Evolutionary conservation across 306 rosid species (phyloP).

Genomic region (Castanea crenata): DNA sequence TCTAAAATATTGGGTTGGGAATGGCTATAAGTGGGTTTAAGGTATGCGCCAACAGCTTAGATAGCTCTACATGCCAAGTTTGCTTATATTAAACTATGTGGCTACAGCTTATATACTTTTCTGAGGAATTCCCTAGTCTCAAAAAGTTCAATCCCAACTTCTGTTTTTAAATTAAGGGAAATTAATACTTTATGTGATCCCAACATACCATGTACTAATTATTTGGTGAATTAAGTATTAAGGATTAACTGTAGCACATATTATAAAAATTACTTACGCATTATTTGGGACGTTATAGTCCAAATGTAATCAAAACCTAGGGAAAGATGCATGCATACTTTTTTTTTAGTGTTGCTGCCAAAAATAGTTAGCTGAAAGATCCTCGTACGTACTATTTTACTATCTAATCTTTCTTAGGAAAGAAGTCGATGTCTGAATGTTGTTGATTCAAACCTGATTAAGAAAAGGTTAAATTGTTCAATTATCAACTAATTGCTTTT

Average conservation of each 20-base stretch:
- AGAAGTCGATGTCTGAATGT: neutral
- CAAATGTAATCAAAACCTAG: constrained; percentile 28
- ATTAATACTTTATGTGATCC: neutral
- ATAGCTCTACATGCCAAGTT: neutral
- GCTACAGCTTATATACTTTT: neutral
- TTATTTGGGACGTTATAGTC: constrained; percentile 23
- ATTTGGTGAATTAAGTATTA: constrained; percentile 26
- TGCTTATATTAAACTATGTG: neutral
- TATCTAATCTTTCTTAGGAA: neutral
- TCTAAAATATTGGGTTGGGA: neutral
- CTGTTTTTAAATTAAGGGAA: neutral
- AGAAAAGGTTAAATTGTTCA: neutral
- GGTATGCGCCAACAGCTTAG: no score
- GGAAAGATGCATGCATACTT: constrained; percentile 26
- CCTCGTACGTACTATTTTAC: constrained; percentile 3
- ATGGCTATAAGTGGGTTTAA: neutral
- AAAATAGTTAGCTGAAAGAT: neutral
- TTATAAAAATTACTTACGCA: constrained; percentile 23
- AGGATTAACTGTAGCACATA: neutral
- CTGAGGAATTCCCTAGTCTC: neutral
- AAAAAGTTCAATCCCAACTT: neutral
- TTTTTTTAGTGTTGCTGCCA: neutral
- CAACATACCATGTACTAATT: constrained; percentile 19
- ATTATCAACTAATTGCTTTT: neutral
- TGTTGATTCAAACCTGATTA: neutral